Conservation (phyloP, 2,329 filamentous ascomycete genomes). For the Pseudocercospora fuligena region DNA sequence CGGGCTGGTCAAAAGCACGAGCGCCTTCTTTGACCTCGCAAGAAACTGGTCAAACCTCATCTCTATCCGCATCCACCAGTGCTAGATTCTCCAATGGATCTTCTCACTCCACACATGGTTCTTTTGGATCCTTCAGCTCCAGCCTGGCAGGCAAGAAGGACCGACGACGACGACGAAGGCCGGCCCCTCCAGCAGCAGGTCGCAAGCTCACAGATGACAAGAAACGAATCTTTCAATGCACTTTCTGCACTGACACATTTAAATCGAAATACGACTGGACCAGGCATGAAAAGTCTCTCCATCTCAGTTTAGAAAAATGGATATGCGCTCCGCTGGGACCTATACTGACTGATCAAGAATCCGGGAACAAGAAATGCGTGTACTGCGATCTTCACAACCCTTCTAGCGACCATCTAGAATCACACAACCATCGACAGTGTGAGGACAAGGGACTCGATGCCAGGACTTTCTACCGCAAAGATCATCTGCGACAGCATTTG, state of each 20-base stretch:
- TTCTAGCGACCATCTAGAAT: conserved; percentile 60
- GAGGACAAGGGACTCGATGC: conserved; percentile 69
- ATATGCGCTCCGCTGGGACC: conserved; percentile 65
- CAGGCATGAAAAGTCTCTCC: conserved; percentile 67
- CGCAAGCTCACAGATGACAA: conserved; percentile 40
- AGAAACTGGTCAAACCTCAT: conserved; percentile 36
- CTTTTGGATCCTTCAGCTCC: conserved; percentile 56
- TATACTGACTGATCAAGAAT: conserved; percentile 60
- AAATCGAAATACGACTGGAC: conserved; percentile 65
- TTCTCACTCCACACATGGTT: conserved; percentile 58
- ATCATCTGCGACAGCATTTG: conserved; percentile 66
- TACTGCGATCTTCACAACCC: conserved; percentile 63
- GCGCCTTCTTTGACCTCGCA: conserved; percentile 59
- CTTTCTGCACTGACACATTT: conserved; percentile 63
- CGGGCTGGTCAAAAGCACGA: conserved; percentile 55
- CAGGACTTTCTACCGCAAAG: conserved; percentile 66
- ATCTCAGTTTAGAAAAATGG: conserved; percentile 70
- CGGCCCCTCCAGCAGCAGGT: conserved; percentile 30
- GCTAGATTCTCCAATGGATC: conserved; percentile 63
- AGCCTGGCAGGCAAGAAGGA: conserved; percentile 61
- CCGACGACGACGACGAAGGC: conserved; percentile 53
- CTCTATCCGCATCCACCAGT: conserved; percentile 39
- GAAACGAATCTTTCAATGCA: conserved; percentile 60
- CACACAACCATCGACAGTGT: conserved; percentile 66
- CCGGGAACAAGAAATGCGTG: conserved; percentile 62